Evolutionary conservation across 495 filamentous ascomycete species (phyloP).

Genomic region (Platismatia glauca): DNA sequence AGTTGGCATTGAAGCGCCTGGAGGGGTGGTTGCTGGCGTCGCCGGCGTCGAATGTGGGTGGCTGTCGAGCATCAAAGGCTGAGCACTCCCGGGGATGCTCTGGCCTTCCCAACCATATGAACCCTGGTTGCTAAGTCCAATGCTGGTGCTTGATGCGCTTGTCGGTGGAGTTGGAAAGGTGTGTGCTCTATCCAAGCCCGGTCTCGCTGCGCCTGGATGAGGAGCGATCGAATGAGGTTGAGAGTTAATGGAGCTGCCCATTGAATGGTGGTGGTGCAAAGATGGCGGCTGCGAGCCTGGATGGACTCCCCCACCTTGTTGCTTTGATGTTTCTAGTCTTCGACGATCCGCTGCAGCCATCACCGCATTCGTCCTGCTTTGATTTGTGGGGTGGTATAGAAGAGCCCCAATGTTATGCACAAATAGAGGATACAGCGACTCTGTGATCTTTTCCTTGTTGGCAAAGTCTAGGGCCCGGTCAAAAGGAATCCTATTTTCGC

Average conservation of each 20-base stretch:
- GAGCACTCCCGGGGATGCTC: conserved; percentile 53
- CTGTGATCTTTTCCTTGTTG: conserved; percentile 99
- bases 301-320: conserved; percentile 33
- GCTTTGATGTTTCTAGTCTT: conserved; percentile 38
- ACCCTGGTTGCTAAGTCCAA: conserved; percentile 68
- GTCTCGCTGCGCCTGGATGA: conserved; percentile 57
- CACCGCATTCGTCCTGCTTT: conserved; percentile 68
- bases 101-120: conserved; percentile 68
- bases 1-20: conserved; percentile 62
- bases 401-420: conserved; percentile 95
- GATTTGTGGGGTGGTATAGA: conserved; percentile 89
- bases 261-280: conserved; percentile 72
- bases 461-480: conserved; percentile 94
- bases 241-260: conserved; percentile 56
- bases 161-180: conserved; percentile 93
- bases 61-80: conserved; percentile 79
- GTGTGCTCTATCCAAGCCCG: conserved; percentile 68
- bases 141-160: conserved; percentile 73
- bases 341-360: conserved; percentile 80
- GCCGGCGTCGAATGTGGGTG: conserved; percentile 84
- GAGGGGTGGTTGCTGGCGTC: conserved; percentile 89
- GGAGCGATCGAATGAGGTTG: conserved; percentile 62
- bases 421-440: conserved; percentile 88
- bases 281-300: conserved; percentile 57
- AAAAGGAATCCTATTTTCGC: conserved; percentile 75